phyloP scores from a whole-genome alignment of 805 yeast genomes.

The Priceomyces carsonii region DNA sequence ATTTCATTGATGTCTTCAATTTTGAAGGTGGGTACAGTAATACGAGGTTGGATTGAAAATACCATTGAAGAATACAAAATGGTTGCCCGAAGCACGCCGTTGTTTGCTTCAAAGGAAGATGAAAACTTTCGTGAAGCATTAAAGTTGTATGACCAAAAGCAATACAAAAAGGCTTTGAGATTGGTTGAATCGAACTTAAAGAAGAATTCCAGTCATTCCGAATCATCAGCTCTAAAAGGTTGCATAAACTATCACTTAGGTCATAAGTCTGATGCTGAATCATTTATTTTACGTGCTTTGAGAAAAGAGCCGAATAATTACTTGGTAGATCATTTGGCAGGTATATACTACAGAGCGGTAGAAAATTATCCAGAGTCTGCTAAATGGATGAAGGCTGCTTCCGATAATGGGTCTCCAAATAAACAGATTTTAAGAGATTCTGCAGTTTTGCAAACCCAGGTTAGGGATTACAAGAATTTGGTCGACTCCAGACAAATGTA shows the following conservation, averaged over 20 bases:
- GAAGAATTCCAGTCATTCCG: slow-evolving; percentile 74
- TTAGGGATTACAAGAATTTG: slow-evolving; percentile 67
- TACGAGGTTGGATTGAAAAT: too few relatives aligned
- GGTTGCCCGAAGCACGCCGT: slow-evolving; percentile 29
- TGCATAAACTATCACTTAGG: slow-evolving; percentile 59
- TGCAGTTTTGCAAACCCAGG: slow-evolving; percentile 75
- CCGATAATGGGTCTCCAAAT: slow-evolving; percentile 77
- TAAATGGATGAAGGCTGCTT: slow-evolving; percentile 72
- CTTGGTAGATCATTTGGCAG: slow-evolving; percentile 81
- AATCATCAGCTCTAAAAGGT: slow-evolving; percentile 84
- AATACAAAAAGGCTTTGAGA: slow-evolving; percentile 83
- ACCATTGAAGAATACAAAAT: slow-evolving; percentile 9
- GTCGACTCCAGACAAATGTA: slow-evolving; percentile 64
- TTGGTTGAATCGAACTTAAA: slow-evolving; percentile 73
- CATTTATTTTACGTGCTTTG: slow-evolving; percentile 61
- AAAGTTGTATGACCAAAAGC: slow-evolving; percentile 77
- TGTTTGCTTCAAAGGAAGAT: slow-evolving; percentile 62
- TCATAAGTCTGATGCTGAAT: slow-evolving; percentile 62
- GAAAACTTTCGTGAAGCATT: slow-evolving; percentile 78
- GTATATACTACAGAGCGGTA: slow-evolving; percentile 73
- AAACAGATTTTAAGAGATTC: slow-evolving; percentile 80
- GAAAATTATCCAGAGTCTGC: slow-evolving; percentile 76
- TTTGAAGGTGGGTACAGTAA: too few relatives aligned
- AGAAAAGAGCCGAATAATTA: slow-evolving; percentile 61
- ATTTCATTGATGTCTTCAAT: too few relatives aligned